Evolutionary conservation across 176 grass and related monocot species (phyloP).

Genomic region (Oryza glumipatula): DNA sequence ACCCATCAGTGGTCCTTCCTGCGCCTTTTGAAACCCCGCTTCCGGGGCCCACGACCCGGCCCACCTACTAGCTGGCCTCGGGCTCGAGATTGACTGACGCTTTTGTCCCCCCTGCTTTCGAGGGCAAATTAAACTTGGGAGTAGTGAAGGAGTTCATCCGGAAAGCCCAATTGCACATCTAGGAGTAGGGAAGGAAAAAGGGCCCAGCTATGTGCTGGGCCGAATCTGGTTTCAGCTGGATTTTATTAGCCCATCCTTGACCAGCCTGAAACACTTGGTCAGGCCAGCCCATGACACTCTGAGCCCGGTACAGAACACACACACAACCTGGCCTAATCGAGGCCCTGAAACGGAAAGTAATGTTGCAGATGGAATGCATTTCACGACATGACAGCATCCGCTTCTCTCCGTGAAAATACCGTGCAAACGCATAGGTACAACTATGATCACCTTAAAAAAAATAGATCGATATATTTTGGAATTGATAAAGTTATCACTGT

Average conservation of each 20-base stretch:
- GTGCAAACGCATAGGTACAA: no score
- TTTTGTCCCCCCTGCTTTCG: background rate
- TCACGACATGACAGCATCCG: no score
- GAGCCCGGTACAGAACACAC: no score
- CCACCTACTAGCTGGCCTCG: background rate
- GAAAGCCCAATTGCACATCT: background rate
- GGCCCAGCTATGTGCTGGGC: background rate
- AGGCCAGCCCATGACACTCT: no score
- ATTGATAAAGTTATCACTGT: no score
- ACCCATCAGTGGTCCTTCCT: background rate
- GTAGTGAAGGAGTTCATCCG: background rate
- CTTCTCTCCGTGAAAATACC: no score
- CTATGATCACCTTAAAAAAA: no score
- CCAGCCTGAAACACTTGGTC: background rate
- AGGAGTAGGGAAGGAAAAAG: background rate
- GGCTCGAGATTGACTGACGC: background rate
- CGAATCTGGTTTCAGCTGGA: background rate
- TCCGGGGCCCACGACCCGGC: background rate
- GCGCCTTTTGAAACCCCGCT: background rate
- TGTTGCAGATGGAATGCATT: no score
- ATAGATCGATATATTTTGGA: no score
- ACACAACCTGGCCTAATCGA: no score
- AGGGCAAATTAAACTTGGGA: background rate
- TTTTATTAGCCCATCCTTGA: background rate
- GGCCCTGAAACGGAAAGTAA: no score